Evolutionary conservation across 148 eudicot genomes (phyloP).

Genomic region (Chenopodium quinoa): DNA sequence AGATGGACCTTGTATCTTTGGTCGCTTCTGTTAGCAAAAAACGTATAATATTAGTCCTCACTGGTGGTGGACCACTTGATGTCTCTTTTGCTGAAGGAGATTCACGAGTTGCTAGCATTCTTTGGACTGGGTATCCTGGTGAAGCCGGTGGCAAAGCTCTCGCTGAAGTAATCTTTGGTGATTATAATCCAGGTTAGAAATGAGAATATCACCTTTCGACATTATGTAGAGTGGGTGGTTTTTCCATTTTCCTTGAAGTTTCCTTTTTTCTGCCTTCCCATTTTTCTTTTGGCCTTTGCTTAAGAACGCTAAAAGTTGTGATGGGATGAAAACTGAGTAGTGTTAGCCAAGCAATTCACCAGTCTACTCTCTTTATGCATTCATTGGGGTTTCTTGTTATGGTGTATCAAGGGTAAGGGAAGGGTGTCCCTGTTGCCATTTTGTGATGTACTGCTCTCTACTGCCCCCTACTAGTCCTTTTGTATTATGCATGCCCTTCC

Average conservation of each 20-base stretch:
- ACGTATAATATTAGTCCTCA: conserved; percentile 70
- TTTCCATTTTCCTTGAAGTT: background rate
- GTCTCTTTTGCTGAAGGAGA: conserved; percentile 69
- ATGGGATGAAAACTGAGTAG: background rate
- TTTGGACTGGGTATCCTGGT: conserved; percentile 98
- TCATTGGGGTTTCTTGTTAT: background rate
- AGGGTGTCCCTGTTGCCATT: too few species aligned
- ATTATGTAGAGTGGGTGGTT: background rate
- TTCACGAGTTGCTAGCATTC: conserved; percentile 63
- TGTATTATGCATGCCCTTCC: too few species aligned
- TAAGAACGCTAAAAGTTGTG: background rate
- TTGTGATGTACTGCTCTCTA: too few species aligned
- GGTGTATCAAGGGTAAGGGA: background rate
- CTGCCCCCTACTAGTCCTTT: too few species aligned
- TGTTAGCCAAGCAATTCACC: background rate
- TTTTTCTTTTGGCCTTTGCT: background rate
- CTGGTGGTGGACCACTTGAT: conserved; percentile 96
- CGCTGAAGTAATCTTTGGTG: conserved; percentile 76
- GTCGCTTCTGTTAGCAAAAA: conserved; percentile 60
- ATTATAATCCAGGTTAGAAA: conserved; percentile 79
- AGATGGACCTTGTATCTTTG: conserved; percentile 62
- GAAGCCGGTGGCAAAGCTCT: conserved; percentile 88
- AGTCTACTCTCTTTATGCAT: background rate
- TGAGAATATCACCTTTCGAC: background rate
- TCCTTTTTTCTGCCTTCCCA: background rate